Evolutionary conservation across 2,329 filamentous ascomycete genomes (phyloP), one percentile per base, ranked within the genome.

Genomic region (Ophiostoma sp.): DNA sequence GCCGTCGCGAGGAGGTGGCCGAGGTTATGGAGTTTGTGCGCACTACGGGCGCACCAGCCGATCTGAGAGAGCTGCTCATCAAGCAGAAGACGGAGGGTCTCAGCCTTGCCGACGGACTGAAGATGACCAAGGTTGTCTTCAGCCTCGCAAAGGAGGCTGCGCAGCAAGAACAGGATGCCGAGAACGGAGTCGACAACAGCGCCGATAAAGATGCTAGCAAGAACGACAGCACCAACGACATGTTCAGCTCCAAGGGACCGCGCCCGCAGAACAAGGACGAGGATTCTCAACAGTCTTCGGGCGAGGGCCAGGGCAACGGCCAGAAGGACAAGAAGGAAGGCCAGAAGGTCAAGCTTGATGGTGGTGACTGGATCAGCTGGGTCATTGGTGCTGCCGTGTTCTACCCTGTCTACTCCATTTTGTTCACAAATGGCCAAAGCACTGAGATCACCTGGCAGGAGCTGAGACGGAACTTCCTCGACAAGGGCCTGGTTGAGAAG

Each of bases 381-480:
- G 74, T 74, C 36, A 64, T 82, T 18, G 78, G 80, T 7, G 83
- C 80, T 72, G 80, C 80, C 60, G 74, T 84, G 7, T 80, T 81
- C 68, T 78, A 76, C 66, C 79, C 80, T 4, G 71, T 82, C 67
- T 77, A 80, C 66, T 76, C 77, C 66, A 79, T 79, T 71, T 72
- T 81, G 40, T 79, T 82, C 71, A 78, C 79, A 36, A 74, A 75
- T 65, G 80, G 83, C 72, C 79, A 79, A 47, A 76, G 76, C 11
- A 76, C 87, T 75, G 94, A 99, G 76, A 97, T 99, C 69, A 98
- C 95, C 68, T 99, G 93, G 92, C 93, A 99, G 79, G 95, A 99
- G 80, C 92, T 99, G 80, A 85, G 91, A 71, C 93, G 87, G 73
- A 95, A 92, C 44, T 98, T 97, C 83, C 83, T 99, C 70, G 93